These are phyloP conservation scores for Citeromyces hawaiiensis DNA, from an alignment of 1,139 yeast species.

Conservation along the genomic window DNA sequence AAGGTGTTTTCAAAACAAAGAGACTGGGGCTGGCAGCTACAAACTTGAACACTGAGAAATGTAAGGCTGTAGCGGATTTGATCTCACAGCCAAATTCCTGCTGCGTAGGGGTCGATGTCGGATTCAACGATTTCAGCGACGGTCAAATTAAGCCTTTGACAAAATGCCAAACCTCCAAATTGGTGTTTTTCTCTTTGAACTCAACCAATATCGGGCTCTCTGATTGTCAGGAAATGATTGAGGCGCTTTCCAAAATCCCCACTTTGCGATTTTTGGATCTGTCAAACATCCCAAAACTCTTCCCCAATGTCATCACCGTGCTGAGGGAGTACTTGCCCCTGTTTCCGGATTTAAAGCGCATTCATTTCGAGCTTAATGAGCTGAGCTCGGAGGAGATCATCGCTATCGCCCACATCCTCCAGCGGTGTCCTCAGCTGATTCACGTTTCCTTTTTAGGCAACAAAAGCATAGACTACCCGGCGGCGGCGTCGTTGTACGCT, in stretches of 20 bases:
- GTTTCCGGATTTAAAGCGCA: slow-evolving; percentile 49
- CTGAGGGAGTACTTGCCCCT: slow-evolving; percentile 52
- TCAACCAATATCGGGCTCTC: slow-evolving; percentile 46
- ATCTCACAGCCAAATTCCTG: slow-evolving; percentile 33
- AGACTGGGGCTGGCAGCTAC: slow-evolving; percentile 71
- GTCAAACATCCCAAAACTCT: slow-evolving; percentile 57
- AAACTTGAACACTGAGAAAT: slow-evolving; percentile 44
- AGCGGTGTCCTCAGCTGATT: slow-evolving; percentile 52
- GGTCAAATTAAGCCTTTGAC: slow-evolving; percentile 34
- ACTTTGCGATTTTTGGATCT: slow-evolving; percentile 63
- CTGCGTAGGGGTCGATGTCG: slow-evolving; percentile 76
- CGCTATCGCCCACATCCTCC: slow-evolving; percentile 57
- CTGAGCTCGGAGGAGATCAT: slow-evolving; percentile 50
- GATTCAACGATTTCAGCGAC: slow-evolving; percentile 59
- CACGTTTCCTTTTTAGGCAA: slow-evolving; percentile 72
- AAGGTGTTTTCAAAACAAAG: slow-evolving; percentile 45
- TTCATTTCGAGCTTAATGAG: slow-evolving; percentile 69
- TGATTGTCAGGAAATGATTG: slow-evolving; percentile 38
- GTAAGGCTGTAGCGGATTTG: slow-evolving; percentile 49
- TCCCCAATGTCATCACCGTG: slow-evolving; percentile 56
- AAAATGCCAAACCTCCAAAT: slow-evolving; percentile 12
- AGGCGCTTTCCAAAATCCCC: slow-evolving; percentile 36
- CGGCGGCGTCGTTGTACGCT: slow-evolving; percentile 60
- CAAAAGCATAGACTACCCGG: slow-evolving; percentile 33
- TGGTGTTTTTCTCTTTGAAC: slow-evolving; percentile 57